Evolutionary conservation across 192 early-diverging fungal genomes (phyloP), one percentile per base, ranked within the genome.

Genomic region (Coemansia sp.): DNA sequence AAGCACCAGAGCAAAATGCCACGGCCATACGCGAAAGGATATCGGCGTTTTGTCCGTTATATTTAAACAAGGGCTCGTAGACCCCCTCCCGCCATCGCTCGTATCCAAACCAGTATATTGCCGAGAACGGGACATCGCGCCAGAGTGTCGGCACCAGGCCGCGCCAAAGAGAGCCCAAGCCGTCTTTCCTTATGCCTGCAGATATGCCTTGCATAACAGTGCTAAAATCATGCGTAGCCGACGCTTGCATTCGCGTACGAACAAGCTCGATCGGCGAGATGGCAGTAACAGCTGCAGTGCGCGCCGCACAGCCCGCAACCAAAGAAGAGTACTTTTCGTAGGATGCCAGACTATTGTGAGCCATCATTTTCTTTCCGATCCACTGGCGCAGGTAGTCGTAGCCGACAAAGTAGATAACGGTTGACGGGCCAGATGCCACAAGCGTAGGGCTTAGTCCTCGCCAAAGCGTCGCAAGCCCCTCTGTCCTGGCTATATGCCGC

Each of bases 111-210:
- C 96, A 98, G 76, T 97, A 97, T n/a, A 96, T 85, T 0, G 91
- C 94, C 51, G 92, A 94, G 69, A 98, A 98, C 0, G 96, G 96
- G 20, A 95, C 94, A 78, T 98, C 97, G n/a, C 97, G 86, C 90
- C 91, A 91, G 34, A 98, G 75, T 2, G 95, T 96, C 16, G 95
- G 91, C 9, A 84, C 85, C 14, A 98, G 78, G 1, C 97, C 97
- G 38, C 93, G 84, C 92, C 93, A 98, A 33, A 98, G 78, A 0
- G 90, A 85, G 16, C 76, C 46, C 20, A 85, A 41, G 0, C 94
- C 96, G 55, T 84, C 71, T 1, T 63, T 39, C n/a, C 73, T 56
- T 3, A 90, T 86, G 87, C 94, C 93, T 0, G 60, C 67, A 36
- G 71, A 63, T 2, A 95, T 77, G 18, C 87, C 85, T 18, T 75